These are phyloP conservation scores for Marsdenia floribunda DNA, from an alignment of 257 asterid species.

Conservation along the genomic window DNA sequence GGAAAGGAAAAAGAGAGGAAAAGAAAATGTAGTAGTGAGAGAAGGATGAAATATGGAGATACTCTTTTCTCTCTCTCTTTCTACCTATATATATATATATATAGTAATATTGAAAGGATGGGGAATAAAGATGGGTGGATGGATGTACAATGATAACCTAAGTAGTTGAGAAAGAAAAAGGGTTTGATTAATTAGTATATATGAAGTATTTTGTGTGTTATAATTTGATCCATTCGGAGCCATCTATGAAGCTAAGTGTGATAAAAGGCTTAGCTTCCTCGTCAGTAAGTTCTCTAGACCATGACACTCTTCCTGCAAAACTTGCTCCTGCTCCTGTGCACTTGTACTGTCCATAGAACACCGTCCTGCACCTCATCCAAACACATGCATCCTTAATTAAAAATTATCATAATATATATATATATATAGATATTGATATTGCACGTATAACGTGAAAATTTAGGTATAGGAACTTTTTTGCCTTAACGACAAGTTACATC, in stretches of 20 bases:
- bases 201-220: constrained; percentile 6
- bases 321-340: constrained; percentile 85
- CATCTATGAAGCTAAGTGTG: constrained; percentile 78
- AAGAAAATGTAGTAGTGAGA: no score
- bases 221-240: constrained; percentile 76
- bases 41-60: neutral
- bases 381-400: neutral
- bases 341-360: constrained; percentile 89
- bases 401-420: neutral
- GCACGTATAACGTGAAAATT: neutral
- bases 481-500: neutral
- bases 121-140: neutral
- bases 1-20: no score
- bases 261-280: constrained; percentile 94
- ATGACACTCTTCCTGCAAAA: constrained; percentile 90
- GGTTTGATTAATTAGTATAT: no score
- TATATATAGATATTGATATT: no score
- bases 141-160: neutral
- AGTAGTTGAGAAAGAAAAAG: no score
- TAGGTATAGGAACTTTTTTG: neutral
- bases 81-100: no score
- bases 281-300: constrained; percentile 87
- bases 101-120: no score
- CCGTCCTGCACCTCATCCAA: constrained; percentile 58
- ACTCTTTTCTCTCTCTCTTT: no score